phyloP scores from a whole-genome alignment of 441 rosid species.

The Populus hybrid region DNA sequence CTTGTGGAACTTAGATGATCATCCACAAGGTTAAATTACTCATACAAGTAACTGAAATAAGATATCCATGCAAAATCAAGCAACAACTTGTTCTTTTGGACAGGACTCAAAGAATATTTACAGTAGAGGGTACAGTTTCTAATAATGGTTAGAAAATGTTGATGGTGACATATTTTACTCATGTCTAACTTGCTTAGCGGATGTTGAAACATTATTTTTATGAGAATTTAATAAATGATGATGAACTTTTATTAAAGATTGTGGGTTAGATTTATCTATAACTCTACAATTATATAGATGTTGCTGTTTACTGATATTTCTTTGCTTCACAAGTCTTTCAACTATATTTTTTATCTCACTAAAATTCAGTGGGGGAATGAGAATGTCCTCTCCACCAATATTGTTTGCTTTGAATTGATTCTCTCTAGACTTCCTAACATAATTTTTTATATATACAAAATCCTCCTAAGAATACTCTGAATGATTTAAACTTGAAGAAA shows the following conservation, averaged over 20 bases:
- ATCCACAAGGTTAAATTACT: not conserved
- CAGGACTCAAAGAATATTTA: constrained; percentile 14
- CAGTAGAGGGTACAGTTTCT: constrained; percentile 28
- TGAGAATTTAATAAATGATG: not conserved
- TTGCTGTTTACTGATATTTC: not conserved
- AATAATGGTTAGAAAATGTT: constrained; percentile 4
- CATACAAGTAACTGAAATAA: constrained; percentile 27
- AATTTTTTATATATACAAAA: too few species aligned
- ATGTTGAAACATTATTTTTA: too few species aligned
- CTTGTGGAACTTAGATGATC: constrained; percentile 51
- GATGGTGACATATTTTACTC: not conserved
- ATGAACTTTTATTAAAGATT: not conserved
- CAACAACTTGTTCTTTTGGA: constrained; percentile 14
- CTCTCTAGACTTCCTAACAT: too few species aligned
- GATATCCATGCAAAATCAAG: constrained; percentile 30
- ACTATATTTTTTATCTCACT: too few species aligned
- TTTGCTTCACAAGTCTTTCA: too few species aligned
- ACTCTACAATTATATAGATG: not conserved
- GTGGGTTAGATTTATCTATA: not conserved
- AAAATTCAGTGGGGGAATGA: too few species aligned
- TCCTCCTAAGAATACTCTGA: too few species aligned
- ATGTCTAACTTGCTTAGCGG: not conserved
- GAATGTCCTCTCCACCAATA: too few species aligned
- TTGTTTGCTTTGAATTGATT: too few species aligned
- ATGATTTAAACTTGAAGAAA: too few species aligned